Evolutionary conservation across 2,329 filamentous ascomycete genomes (phyloP).

Genomic region (Clonostachys rhizophaga): DNA sequence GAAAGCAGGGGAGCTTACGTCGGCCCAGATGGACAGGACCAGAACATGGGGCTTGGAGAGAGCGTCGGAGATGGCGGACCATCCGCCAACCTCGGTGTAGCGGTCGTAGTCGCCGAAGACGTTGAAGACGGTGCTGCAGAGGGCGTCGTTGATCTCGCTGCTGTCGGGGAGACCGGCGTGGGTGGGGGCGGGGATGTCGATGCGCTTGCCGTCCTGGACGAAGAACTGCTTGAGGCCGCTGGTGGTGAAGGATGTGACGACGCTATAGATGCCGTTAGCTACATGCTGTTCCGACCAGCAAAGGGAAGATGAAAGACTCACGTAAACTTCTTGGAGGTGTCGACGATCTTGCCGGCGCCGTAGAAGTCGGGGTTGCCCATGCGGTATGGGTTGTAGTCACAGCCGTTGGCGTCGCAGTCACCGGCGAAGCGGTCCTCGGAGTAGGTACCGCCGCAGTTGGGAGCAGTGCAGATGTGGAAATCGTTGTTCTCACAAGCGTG

Average conservation of each 20-base stretch:
- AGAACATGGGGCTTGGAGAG: slow-evolving; percentile 57
- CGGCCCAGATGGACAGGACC: slow-evolving; percentile 54
- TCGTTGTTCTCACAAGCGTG: slow-evolving; percentile 21
- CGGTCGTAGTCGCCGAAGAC: slow-evolving; percentile 44
- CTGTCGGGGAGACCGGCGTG: slow-evolving; percentile 43
- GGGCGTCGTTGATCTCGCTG: slow-evolving; percentile 51
- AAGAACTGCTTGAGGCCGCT: slow-evolving; percentile 55
- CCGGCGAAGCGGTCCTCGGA: slow-evolving; percentile 46
- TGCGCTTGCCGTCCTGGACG: slow-evolving; percentile 51
- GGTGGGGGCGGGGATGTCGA: slow-evolving; percentile 32
- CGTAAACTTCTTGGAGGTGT: slow-evolving; percentile 52
- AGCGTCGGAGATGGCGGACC: slow-evolving; percentile 47
- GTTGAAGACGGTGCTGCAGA: slow-evolving; percentile 51
- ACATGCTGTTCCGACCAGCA: too few relatives aligned
- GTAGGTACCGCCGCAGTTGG: slow-evolving; percentile 43
- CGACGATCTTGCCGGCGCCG: slow-evolving; percentile 50
- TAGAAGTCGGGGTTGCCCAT: slow-evolving; percentile 57
- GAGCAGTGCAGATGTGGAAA: slow-evolving; percentile 18
- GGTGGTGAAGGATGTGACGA: slow-evolving; percentile 54
- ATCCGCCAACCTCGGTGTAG: slow-evolving; percentile 51
- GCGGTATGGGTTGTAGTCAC: slow-evolving; percentile 63
- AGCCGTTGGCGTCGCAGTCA: slow-evolving; percentile 60
- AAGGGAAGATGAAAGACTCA: slow-evolving; percentile 2
- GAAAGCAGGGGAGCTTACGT: slow-evolving; percentile 13
- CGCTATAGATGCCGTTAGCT: slow-evolving; percentile 18